A percentile compares a stretch with the other conserved stretches of the same genome.
phyloP scores from a whole-genome alignment of 2,329 filamentous ascomycete genomes.

The Penicillium freii region DNA sequence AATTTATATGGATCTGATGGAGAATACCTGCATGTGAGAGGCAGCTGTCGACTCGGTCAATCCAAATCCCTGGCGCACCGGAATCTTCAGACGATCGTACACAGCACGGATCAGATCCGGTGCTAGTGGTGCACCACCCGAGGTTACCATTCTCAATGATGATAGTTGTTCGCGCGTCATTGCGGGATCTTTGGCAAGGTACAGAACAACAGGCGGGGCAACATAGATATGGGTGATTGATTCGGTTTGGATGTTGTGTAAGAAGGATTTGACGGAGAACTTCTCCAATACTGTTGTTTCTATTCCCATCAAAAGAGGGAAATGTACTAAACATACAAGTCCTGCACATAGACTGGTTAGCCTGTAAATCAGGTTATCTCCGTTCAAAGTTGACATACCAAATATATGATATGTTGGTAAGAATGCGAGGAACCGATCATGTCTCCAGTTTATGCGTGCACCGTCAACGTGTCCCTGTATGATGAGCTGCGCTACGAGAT shows the following conservation, averaged over 20 bases:
- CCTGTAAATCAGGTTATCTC: neutral
- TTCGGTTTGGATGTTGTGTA: conserved; percentile 8
- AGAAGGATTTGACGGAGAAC: conserved; percentile 17
- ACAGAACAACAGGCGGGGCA: conserved; percentile 20
- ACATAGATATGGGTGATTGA: conserved; percentile 16
- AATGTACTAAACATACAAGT: conserved; percentile 16
- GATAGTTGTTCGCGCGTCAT: too few relatives aligned
- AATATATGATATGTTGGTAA: conserved; percentile 22
- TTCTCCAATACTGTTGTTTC: conserved; percentile 14
- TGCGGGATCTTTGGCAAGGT: neutral
- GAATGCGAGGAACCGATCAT: conserved; percentile 13
- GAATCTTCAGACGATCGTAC: too few relatives aligned
- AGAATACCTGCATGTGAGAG: conserved; percentile 15
- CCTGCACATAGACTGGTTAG: conserved; percentile 7
- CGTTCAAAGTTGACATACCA: conserved; percentile 6
- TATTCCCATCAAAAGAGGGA: conserved; percentile 15
- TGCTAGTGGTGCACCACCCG: too few relatives aligned
- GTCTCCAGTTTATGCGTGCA: conserved; percentile 6
- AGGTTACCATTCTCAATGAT: too few relatives aligned
- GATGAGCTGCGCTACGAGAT: conserved; percentile 18
- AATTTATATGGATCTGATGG: neutral
- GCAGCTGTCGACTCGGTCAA: too few relatives aligned
- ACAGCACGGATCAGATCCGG: too few relatives aligned
- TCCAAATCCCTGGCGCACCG: too few relatives aligned
- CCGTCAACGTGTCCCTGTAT: conserved; percentile 10